Evolutionary conservation across 2,329 filamentous ascomycete species (phyloP), one percentile per base, ranked within the genome.

Genomic region (Ophiosphaerella korrae): DNA sequence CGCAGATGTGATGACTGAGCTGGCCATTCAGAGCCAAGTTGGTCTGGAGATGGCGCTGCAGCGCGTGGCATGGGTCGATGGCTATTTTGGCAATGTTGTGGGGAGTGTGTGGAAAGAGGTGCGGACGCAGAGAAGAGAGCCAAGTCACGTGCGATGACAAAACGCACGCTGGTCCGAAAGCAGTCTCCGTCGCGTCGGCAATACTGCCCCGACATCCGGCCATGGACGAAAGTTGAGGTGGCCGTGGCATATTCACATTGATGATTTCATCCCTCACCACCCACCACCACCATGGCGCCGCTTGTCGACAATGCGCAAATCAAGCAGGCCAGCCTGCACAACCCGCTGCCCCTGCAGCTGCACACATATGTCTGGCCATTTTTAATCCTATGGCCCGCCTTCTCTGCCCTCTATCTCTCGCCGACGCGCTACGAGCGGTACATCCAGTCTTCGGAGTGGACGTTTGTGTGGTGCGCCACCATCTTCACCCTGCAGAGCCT

Each of bases 281-380:
- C 5, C 18, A 21, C 18, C 3, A 43, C 37, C 59, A 69, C 57
- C 50, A 72, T 72, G 71, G 58, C 60, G 50, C 86, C 87, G 74
- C 88, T 99, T 75, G 92, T 97, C 75, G 90, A 96, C 78, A 93
- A 91, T 77, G 78, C 88, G 64, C 90, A 96, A 82, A 96, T 99
- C 75, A 84, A 89, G 80, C 83, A 87, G 73, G 89, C 94, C 60
- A 88, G 91, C 73, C 84, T 99, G 63, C 88, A 97, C 75, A 92
- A 91, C 68, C 92, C 93, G 57, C 84, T 96, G 58, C 86, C 92
- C 31, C 76, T 88, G 58, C 85, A 88, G 70, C 80, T 95, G 54
- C 93, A 96, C 75, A 80, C 90, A 63, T 99, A 99, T 73, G 77
- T 96, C 64, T 96, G 91, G 90, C 94, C 94, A 0, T 99, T 97